Evolutionary conservation across 148 eudicot species (phyloP).

Genomic region (Rheum nobile): DNA sequence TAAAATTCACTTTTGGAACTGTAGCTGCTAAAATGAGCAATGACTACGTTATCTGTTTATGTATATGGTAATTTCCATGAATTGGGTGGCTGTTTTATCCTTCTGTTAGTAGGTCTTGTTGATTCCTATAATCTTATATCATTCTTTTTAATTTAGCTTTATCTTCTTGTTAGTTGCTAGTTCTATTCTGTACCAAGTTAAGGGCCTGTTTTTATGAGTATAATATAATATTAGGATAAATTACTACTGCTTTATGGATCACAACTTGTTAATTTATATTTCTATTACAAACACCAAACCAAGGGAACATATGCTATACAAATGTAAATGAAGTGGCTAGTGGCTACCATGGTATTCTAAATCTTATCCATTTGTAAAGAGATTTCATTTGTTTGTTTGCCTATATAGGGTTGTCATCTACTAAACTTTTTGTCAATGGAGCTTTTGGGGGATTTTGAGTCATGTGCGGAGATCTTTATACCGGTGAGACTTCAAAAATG

Average conservation of each 20-base stretch:
- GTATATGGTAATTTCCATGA: background rate
- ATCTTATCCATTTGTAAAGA: background rate
- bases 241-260: background rate
- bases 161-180: background rate
- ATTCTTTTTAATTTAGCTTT: background rate
- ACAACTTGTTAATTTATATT: background rate
- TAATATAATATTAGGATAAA: background rate
- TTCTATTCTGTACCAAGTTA: background rate
- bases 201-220: background rate
- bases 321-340: background rate
- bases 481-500: slow-evolving; percentile 39
- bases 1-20: background rate
- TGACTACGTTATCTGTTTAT: background rate
- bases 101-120: background rate
- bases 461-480: slow-evolving; percentile 85
- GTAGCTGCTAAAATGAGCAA: background rate
- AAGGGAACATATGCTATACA: background rate
- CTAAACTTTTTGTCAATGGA: slow-evolving; percentile 81
- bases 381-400: slow-evolving; percentile 6
- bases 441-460: slow-evolving; percentile 93
- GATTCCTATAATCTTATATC: background rate
- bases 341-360: background rate
- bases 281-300: background rate
- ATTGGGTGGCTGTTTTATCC: background rate
- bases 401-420: slow-evolving; percentile 76